Conservation (phyloP, 2,329 filamentous ascomycete species). For the Pyrenochaeta sp. region DNA sequence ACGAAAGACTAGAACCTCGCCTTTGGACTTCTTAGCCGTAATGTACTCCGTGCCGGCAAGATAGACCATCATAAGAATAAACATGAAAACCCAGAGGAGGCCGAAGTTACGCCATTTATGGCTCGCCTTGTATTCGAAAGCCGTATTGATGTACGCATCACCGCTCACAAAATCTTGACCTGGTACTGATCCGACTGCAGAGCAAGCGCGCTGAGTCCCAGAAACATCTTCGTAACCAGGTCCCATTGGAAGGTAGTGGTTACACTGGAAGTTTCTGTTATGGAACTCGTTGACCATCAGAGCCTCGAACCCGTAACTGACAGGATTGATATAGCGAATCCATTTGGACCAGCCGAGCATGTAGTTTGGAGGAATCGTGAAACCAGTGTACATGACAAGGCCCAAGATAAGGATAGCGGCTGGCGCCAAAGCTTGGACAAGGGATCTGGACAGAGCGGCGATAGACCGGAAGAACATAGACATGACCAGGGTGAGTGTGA, state of each 20-base stretch:
- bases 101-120: constrained; percentile 60
- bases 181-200: constrained; percentile 52
- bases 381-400: constrained; percentile 74
- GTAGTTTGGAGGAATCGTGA: constrained; percentile 64
- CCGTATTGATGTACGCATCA: constrained; percentile 46
- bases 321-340: constrained; percentile 82
- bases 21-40: constrained; percentile 60
- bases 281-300: constrained; percentile 87
- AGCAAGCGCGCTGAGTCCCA: constrained; percentile 49
- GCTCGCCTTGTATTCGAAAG: constrained; percentile 43
- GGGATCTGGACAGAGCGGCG: constrained; percentile 75
- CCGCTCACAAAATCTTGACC: constrained; percentile 51
- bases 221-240: constrained; percentile 48
- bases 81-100: constrained; percentile 56
- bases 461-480: constrained; percentile 88
- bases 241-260: constrained; percentile 54
- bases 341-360: constrained; percentile 85
- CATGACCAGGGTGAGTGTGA: constrained; percentile 78
- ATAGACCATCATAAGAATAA: constrained; percentile 54
- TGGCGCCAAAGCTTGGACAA: constrained; percentile 66
- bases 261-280: constrained; percentile 65
- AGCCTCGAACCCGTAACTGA: constrained; percentile 81
- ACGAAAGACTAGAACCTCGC: constrained; percentile 61
- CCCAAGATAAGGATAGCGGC: constrained; percentile 68
- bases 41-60: constrained; percentile 57